These are phyloP conservation scores for Podaxis carcinomalis DNA, from an alignment of 768 basidiomycete genomes.

Conservation along the genomic window DNA sequence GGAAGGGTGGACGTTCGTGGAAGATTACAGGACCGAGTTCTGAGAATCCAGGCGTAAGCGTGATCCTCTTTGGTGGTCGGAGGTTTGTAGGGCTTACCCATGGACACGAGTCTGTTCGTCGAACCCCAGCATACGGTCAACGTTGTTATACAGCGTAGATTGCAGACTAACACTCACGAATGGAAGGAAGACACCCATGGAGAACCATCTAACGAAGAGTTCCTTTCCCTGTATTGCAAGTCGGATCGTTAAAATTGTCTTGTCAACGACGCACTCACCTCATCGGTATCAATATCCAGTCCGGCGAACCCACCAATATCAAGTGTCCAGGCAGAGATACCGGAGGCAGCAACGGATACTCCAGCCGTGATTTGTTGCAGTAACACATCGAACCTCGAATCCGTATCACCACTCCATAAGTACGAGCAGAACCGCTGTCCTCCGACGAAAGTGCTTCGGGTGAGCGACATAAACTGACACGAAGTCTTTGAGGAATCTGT, in stretches of 20 bases:
- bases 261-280: slow-evolving; percentile 13
- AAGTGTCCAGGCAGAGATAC: slow-evolving; percentile 33
- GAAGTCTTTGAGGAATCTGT: slow-evolving; percentile 15
- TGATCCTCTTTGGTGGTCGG: not conserved
- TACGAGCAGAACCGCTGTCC: slow-evolving; percentile 35
- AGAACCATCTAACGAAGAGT: slow-evolving; percentile 31
- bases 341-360: slow-evolving; percentile 29
- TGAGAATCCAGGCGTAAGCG: slow-evolving; percentile 7
- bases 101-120: slow-evolving; percentile 7
- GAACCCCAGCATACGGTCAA: not conserved
- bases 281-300: slow-evolving; percentile 25
- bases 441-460: slow-evolving; percentile 31
- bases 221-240: slow-evolving; percentile 22
- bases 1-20: slow-evolving; percentile 17
- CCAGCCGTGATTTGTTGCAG: slow-evolving; percentile 31
- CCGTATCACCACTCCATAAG: slow-evolving; percentile 33
- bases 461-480: slow-evolving; percentile 30
- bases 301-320: slow-evolving; percentile 33
- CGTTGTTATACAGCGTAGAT: not conserved
- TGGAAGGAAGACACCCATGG: slow-evolving; percentile 33
- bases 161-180: slow-evolving; percentile 21
- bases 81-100: not conserved
- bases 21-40: slow-evolving; percentile 25
- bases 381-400: slow-evolving; percentile 28
- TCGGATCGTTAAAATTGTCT: not conserved